Base-by-base conservation (phyloP, 768 basidiomycete species). In the Cytidiella melzeri region DNA sequence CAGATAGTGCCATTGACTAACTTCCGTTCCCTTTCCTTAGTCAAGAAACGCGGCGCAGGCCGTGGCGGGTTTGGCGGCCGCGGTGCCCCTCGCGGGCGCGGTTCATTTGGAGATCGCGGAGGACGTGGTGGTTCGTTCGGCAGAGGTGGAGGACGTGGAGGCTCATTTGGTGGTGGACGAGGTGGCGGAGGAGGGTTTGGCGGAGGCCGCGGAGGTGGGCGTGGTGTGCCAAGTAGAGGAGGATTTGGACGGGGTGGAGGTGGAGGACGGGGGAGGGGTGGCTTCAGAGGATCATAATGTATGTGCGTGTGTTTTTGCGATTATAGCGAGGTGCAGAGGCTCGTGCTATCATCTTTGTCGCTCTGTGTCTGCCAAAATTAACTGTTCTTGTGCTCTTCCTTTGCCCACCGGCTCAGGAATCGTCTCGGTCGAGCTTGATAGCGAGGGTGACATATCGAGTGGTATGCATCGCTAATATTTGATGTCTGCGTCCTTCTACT, bases 101-200 rank as follows among this genome's bases (percentile, higher is more conserved):
- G 69, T 41, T 70, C 72, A 36, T 51, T 50, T 13, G 41, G 38
- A 9, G n/a, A n/a, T n/a, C 39, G 55, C 10, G 64, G 65, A 6
- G 64, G 61, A 43, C 59, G 63, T 21, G 57, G 68, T 39, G 65
- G 70, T 36, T 62, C 55, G 24, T 50, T 53, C 28, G 55, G 59
- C 9, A 52, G 61, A 50, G 67, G 68, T 6, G 63, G 66, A 15
- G 54, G 61, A 15, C 51, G 61, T 1, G 59, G 65, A n/a, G 66
- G 71, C 38, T 67, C 72, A 20, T 24, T 38, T 20, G 52, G 62
- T 58, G 30, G 50, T 11, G 43, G 45, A 20, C 48, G 52, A 19
- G 72, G 74, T 36, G 66, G 71, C 26, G 65, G 77, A 43, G 75
- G 76, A 3, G 73, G 73, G 13, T 73, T 73, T 55, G 65, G 75